Conservation (phyloP, 306 rosid species). For the Begonia peltatifolia region DNA sequence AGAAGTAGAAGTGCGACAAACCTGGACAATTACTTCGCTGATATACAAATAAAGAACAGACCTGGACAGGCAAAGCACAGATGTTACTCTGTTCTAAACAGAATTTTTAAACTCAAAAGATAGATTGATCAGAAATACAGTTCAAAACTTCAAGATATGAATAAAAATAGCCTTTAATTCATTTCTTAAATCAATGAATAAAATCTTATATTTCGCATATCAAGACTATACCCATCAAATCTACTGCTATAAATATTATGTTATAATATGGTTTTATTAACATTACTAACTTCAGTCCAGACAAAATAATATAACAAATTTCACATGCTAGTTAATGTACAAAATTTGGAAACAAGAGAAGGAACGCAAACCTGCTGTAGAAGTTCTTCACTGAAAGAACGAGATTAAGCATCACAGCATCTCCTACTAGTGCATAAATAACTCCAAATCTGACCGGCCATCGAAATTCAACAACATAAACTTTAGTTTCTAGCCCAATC, state of each 20-base stretch:
- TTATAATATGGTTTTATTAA: too few species aligned
- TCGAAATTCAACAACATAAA: constrained; percentile 62
- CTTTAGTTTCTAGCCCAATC: constrained; percentile 57
- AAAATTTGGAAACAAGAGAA: constrained; percentile 3
- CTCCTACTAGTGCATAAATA: constrained; percentile 58
- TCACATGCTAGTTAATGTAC: not conserved
- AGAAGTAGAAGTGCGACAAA: constrained; percentile 16
- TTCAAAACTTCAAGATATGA: too few species aligned
- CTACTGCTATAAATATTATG: too few species aligned
- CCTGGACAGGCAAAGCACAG: constrained; percentile 31
- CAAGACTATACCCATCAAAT: too few species aligned
- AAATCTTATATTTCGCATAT: too few species aligned
- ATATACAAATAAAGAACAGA: constrained; percentile 53
- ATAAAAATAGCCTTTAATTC: too few species aligned
- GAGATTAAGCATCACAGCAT: constrained; percentile 66
- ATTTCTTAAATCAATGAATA: too few species aligned
- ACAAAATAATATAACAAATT: too few species aligned
- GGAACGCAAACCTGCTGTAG: constrained; percentile 47
- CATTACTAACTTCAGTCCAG: too few species aligned
- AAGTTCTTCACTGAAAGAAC: constrained; percentile 48
- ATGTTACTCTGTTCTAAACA: constrained; percentile 5
- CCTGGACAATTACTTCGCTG: constrained; percentile 77
- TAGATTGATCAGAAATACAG: not conserved
- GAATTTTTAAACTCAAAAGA: not conserved
- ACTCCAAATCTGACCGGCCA: constrained; percentile 85